Evolutionary conservation across 1,284 basidiomycete genomes (phyloP), one percentile per base, ranked within the genome.

Genomic region (Ganoderma resinaceum): DNA sequence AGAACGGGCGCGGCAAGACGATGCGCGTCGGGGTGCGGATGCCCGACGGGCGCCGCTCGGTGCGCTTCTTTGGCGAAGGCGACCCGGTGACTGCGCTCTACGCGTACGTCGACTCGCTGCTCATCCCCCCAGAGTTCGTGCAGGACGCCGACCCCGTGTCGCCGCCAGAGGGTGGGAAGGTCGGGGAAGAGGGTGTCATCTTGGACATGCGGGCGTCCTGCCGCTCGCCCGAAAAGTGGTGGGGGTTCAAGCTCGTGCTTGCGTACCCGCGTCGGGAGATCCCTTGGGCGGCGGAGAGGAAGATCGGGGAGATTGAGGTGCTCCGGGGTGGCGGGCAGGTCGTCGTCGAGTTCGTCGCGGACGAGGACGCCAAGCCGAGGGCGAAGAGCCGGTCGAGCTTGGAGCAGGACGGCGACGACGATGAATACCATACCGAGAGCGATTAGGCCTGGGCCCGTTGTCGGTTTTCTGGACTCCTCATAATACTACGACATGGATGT

Each of bases 181-280:
- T 38, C 0, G 79, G 82, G 16, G 81, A 87, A 72, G 75, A 75
- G 20, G 83, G 78, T 5, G 76, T 89, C 37, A 82, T 86, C 38
- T 74, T 75, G 23, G 80, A 85, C 61, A 81, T 89, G 65, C 71
- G 66, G 20, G 72, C 72, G 16, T 76, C 70, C 29, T 75, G 76
- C 14, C 68, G 72, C 66, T 70, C 77, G 31, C 73, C 78, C 16
- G 82, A 83, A 26, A 80, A 82, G 57, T 92, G 89, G 84, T 94
- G 91, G 89, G 88, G 87, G 2, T 95, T 95, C 83, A 85, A 82
- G 66, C 82, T 95, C 46, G 87, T 87, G 29, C 83, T 86, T 4
- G 85, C 91, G 18, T 95, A 93, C 74, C 94, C 94, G 4, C 82
- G 93, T 63, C 81, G 82, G 61, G 88, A 90, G 77, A 84, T 95